Conservation (phyloP, 495 filamentous ascomycete species). For the Geoglossum glabrum region DNA sequence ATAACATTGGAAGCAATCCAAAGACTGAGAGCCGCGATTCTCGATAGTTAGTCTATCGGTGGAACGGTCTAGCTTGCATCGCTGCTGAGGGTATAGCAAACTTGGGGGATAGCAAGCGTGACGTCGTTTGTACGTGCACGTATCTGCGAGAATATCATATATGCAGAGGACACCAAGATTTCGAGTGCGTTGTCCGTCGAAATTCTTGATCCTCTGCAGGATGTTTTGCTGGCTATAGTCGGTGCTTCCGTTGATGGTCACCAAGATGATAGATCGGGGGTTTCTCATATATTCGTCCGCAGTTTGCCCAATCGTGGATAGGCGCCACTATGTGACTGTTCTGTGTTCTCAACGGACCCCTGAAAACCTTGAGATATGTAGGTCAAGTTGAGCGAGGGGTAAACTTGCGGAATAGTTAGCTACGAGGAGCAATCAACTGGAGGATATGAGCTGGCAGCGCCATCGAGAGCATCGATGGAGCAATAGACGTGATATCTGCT, state of each 20-base stretch:
- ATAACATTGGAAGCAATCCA: not conserved
- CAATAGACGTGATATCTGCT: not conserved
- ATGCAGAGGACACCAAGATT: too few species aligned
- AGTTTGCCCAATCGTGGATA: too few species aligned
- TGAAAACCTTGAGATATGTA: not conserved
- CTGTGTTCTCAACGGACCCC: not conserved
- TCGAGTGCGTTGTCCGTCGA: too few species aligned
- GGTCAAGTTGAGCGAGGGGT: not conserved
- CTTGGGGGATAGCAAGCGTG: not conserved
- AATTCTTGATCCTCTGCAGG: too few species aligned
- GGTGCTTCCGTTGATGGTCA: too few species aligned
- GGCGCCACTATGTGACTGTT: not conserved
- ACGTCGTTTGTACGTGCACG: not conserved
- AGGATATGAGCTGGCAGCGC: not conserved
- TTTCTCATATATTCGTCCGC: too few species aligned
- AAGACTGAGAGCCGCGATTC: not conserved
- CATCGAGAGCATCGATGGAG: not conserved
- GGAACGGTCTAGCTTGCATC: not conserved
- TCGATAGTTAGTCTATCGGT: not conserved
- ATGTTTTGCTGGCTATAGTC: too few species aligned
- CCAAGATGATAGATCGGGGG: too few species aligned
- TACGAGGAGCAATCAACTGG: not conserved
- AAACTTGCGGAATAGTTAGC: not conserved
- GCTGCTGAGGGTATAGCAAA: not conserved
- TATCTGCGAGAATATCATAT: not conserved